phyloP scores from a whole-genome alignment of 495 filamentous ascomycete genomes.

The Aspergillus nidulans region DNA sequence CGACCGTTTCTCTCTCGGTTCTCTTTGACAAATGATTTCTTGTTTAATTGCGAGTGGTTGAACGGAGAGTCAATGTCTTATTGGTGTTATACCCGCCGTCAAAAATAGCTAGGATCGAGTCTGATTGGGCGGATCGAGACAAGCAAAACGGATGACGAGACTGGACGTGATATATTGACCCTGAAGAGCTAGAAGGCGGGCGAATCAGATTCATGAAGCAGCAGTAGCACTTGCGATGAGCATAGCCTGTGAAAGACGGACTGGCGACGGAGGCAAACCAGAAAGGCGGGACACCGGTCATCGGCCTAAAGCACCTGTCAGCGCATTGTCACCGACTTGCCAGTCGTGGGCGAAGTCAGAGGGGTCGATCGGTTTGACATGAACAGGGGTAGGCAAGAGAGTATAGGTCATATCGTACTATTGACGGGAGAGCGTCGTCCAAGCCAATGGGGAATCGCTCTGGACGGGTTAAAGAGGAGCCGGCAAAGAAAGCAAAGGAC shows the following conservation, averaged over 20 bases:
- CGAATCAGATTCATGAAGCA: not conserved
- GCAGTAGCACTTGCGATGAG: not conserved
- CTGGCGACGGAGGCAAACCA: not conserved
- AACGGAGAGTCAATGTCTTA: slow-evolving; percentile 10
- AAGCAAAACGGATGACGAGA: not conserved
- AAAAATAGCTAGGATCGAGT: slow-evolving; percentile 4
- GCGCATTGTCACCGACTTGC: not conserved
- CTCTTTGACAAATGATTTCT: slow-evolving; percentile 7
- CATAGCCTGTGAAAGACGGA: not conserved
- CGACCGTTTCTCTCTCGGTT: not conserved
- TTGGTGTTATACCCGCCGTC: slow-evolving; percentile 6
- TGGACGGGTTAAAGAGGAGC: not conserved
- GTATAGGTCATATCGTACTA: slow-evolving; percentile 20
- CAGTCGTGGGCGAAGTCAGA: not conserved
- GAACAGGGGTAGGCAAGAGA: slow-evolving; percentile 9
- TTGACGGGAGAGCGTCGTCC: slow-evolving; percentile 12
- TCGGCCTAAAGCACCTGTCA: not conserved
- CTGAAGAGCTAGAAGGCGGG: not conserved
- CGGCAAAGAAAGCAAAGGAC: slow-evolving; percentile 1
- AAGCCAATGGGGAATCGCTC: slow-evolving; percentile 13
- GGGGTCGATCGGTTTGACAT: slow-evolving; percentile 14
- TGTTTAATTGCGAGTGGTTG: not conserved
- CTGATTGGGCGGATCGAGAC: slow-evolving; percentile 4
- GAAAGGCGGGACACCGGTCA: not conserved
- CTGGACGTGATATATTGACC: not conserved